Conservation (phyloP, 805 yeast species). For the Monosporozyma solicola region DNA sequence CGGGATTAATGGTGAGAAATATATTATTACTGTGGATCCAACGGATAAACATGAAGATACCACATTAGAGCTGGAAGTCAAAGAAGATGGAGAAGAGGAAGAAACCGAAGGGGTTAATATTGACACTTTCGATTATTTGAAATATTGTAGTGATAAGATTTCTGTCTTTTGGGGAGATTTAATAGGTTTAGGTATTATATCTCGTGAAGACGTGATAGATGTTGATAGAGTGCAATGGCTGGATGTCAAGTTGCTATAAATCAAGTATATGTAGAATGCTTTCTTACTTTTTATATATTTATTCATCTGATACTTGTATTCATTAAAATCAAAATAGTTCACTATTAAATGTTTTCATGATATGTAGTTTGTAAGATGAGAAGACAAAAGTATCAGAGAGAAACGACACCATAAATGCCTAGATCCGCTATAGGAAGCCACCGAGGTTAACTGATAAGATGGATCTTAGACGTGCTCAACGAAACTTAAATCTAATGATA, state of each 20-base stretch:
- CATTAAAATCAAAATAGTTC: not conserved
- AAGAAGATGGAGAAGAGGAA: conserved; percentile 21
- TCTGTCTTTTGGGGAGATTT: conserved; percentile 69
- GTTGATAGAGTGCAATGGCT: not conserved
- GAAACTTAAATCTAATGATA: conserved; percentile 17
- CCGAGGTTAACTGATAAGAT: conserved; percentile 4
- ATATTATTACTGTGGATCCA: conserved; percentile 28
- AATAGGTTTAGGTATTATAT: conserved; percentile 46
- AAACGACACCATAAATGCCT: not conserved
- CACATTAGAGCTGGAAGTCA: conserved; percentile 9
- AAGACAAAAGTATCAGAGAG: not conserved
- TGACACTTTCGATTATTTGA: conserved; percentile 71
- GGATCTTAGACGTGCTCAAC: conserved; percentile 22
- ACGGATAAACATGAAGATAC: not conserved
- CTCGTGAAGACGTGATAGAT: conserved; percentile 16
- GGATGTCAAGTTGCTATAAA: conserved; percentile 2
- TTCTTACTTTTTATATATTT: not conserved
- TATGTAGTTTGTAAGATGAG: not conserved
- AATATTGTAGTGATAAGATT: conserved; percentile 68
- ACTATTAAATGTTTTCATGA: not conserved
- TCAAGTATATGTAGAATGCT: not conserved
- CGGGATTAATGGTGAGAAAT: conserved; percentile 52
- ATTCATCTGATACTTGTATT: not conserved
- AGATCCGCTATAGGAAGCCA: not conserved
- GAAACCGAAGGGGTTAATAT: conserved; percentile 30